These are phyloP conservation scores for Byssoonygena ceratinophila DNA, from an alignment of 2,329 filamentous ascomycete species.

Conservation along the genomic window DNA sequence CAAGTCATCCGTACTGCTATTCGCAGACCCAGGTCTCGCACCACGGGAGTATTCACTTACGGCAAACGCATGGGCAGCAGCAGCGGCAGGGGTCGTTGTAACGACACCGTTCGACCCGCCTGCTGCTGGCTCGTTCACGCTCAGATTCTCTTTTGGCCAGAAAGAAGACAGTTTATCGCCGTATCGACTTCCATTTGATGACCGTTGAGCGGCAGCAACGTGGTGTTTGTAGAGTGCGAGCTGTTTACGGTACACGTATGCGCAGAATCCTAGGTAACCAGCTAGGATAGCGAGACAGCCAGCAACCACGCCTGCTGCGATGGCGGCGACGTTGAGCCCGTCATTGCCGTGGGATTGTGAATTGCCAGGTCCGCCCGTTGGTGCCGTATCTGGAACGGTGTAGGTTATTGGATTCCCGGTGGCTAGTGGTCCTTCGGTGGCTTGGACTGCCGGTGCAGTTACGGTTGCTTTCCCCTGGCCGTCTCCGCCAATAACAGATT, in stretches of 20 bases:
- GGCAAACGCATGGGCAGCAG: constrained; percentile 6
- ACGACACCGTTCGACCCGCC: background rate
- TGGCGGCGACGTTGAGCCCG: constrained; percentile 44
- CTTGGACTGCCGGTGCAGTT: constrained; percentile 51
- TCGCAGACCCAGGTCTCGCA: constrained; percentile 27
- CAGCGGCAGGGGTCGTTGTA: constrained; percentile 11
- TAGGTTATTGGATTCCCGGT: constrained; percentile 61
- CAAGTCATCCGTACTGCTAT: constrained; percentile 48
- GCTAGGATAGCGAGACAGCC: constrained; percentile 56
- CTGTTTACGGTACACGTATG: constrained; percentile 64
- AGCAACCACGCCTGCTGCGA: constrained; percentile 52
- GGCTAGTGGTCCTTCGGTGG: constrained; percentile 58
- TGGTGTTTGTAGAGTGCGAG: constrained; percentile 60
- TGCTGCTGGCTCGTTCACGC: background rate
- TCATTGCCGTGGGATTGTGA: constrained; percentile 24
- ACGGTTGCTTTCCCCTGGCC: constrained; percentile 58
- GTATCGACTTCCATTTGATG: constrained; percentile 37
- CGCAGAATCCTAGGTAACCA: constrained; percentile 64
- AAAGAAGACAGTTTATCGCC: constrained; percentile 13
- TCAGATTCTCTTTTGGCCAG: constrained; percentile 19
- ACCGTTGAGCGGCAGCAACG: constrained; percentile 53
- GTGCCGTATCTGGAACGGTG: constrained; percentile 41
- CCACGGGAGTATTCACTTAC: constrained; percentile 23
- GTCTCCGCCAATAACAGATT: constrained; percentile 56
- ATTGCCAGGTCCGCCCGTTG: constrained; percentile 16